These are phyloP conservation scores for Penicillium mononematosum DNA, from an alignment of 495 filamentous ascomycete genomes.

Conservation along the genomic window DNA sequence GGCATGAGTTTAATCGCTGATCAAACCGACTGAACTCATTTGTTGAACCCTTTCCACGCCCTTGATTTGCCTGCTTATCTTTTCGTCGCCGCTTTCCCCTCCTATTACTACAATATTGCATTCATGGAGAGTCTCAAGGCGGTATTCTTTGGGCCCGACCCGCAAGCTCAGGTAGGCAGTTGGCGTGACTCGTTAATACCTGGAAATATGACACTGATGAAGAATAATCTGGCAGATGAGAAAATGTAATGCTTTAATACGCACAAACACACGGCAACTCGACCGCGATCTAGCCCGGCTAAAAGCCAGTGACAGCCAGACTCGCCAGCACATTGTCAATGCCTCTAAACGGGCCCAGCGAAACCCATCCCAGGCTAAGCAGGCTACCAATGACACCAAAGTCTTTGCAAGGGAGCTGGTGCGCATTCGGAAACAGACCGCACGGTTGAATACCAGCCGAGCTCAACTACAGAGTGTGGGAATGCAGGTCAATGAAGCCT, in stretches of 20 bases:
- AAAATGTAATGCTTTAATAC: conserved; percentile 92
- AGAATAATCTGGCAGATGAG: conserved; percentile 61
- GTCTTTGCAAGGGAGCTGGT: conserved; percentile 87
- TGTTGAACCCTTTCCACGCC: conserved; percentile 1
- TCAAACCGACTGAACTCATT: not conserved
- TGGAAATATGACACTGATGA: conserved; percentile 3
- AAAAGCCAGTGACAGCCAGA: conserved; percentile 74
- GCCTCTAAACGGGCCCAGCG: conserved; percentile 76
- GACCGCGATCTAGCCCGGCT: conserved; percentile 86
- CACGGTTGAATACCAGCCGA: conserved; percentile 76
- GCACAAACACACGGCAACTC: conserved; percentile 87
- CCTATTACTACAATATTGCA: not conserved
- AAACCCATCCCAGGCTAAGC: conserved; percentile 69
- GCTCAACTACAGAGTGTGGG: conserved; percentile 91
- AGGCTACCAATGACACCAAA: conserved; percentile 75
- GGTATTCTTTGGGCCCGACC: conserved; percentile 90
- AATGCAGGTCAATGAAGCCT: conserved; percentile 98
- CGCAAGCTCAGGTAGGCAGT: conserved; percentile 73
- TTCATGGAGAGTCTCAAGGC: conserved; percentile 83
- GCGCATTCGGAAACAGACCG: conserved; percentile 69
- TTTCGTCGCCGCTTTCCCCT: not conserved
- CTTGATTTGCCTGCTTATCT: conserved; percentile 1
- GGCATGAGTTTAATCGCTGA: conserved; percentile 8
- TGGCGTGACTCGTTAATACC: not conserved
- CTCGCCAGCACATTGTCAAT: conserved; percentile 77